Evolutionary conservation across 1,139 yeast genomes (phyloP).

Genomic region (Petasospora fabianii): DNA sequence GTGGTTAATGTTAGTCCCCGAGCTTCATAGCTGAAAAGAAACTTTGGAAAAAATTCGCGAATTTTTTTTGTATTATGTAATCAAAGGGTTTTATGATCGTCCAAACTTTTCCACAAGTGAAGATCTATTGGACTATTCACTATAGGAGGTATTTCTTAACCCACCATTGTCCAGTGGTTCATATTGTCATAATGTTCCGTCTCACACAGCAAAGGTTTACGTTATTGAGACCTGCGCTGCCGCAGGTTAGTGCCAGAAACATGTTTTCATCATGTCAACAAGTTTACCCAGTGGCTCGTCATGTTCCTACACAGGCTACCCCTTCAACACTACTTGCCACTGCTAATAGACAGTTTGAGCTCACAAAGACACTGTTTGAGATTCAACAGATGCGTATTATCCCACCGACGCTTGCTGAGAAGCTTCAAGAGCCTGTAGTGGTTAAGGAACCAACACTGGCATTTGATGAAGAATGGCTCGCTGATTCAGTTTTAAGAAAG

Average conservation of each 20-base stretch:
- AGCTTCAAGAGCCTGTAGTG: constrained; percentile 12
- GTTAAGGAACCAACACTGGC: constrained; percentile 6
- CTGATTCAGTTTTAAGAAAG: constrained; percentile 64
- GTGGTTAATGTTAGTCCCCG: too few species aligned
- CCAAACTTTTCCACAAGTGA: too few species aligned
- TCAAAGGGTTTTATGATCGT: too few species aligned
- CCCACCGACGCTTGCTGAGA: constrained; percentile 16
- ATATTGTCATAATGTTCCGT: constrained; percentile 3
- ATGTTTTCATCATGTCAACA: constrained; percentile 10
- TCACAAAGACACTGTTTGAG: constrained; percentile 11
- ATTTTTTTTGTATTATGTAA: not conserved
- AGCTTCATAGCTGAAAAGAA: constrained; percentile 1
- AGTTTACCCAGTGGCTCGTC: constrained; percentile 13
- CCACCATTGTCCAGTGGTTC: too few species aligned
- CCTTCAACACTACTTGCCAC: constrained; percentile 2
- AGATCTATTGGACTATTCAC: too few species aligned
- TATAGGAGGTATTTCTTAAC: too few species aligned
- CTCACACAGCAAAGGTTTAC: constrained; percentile 6
- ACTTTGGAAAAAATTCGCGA: constrained; percentile 4
- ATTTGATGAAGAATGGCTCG: constrained; percentile 20
- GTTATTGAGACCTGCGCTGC: not conserved
- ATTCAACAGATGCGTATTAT: constrained; percentile 17
- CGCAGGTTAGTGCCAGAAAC: constrained; percentile 1
- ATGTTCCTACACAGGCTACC: constrained; percentile 6
- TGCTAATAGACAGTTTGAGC: constrained; percentile 10